These are phyloP conservation scores for Camellia oleifera DNA, from an alignment of 179 eudicot genomes.

Conservation along the genomic window DNA sequence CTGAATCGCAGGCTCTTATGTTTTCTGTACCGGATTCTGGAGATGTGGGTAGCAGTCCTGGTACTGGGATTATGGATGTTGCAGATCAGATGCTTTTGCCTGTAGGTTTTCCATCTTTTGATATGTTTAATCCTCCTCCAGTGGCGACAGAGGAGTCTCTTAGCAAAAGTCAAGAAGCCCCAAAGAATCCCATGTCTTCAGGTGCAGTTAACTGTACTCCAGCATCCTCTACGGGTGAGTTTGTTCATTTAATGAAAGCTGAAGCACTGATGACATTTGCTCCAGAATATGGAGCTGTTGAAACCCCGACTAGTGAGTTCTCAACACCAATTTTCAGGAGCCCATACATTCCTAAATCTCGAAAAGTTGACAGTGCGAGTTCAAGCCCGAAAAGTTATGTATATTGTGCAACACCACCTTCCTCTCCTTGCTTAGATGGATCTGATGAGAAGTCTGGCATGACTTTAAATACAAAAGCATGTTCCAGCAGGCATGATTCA, in stretches of 20 bases:
- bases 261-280: constrained; percentile 94
- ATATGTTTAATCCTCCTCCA: constrained; percentile 62
- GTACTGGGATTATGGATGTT: constrained; percentile 64
- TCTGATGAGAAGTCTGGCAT: constrained; percentile 50
- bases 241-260: constrained; percentile 74
- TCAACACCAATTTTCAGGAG: constrained; percentile 71
- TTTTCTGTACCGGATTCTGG: constrained; percentile 66
- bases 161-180: constrained; percentile 57
- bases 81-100: constrained; percentile 78
- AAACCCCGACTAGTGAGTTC: constrained; percentile 60
- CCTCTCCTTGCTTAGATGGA: constrained; percentile 60
- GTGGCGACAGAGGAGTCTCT: constrained; percentile 55
- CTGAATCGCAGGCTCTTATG: constrained; percentile 69
- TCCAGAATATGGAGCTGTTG: constrained; percentile 95
- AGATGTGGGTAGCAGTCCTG: constrained; percentile 70
- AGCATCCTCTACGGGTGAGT: constrained; percentile 58
- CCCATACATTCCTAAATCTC: constrained; percentile 80
- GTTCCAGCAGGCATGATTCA: constrained; percentile 45
- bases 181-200: constrained; percentile 42
- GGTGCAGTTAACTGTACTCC: constrained; percentile 42
- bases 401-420: constrained; percentile 90
- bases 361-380: constrained; percentile 62
- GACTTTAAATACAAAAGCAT: constrained; percentile 42
- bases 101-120: constrained; percentile 56
- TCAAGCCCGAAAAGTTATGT: constrained; percentile 72